phyloP scores from a whole-genome alignment of 495 filamentous ascomycete genomes.

The Aspergillus bertholletiae region DNA sequence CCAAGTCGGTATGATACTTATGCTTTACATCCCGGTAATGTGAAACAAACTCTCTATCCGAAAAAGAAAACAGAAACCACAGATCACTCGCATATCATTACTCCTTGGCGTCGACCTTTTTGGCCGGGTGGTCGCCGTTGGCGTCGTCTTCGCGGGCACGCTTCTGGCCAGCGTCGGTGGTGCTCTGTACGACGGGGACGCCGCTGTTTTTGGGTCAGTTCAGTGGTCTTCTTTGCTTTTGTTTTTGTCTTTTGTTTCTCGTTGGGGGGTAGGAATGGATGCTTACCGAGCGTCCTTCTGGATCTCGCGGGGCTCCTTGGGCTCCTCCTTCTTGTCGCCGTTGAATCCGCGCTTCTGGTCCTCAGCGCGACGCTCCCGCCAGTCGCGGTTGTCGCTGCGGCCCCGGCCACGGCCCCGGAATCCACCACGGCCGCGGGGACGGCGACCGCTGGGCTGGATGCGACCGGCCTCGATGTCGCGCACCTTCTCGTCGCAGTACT shows the following conservation, averaged over 20 bases:
- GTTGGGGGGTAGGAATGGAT: neutral
- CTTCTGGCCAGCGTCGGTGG: conserved; percentile 41
- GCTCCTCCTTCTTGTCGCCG: conserved; percentile 13
- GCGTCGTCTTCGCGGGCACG: conserved; percentile 43
- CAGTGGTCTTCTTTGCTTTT: conserved; percentile 6
- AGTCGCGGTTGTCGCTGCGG: conserved; percentile 54
- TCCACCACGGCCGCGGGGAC: conserved; percentile 30
- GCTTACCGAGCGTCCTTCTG: conserved; percentile 48
- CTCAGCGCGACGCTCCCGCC: conserved; percentile 63
- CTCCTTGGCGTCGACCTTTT: conserved; percentile 50
- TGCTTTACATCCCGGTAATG: conserved; percentile 1
- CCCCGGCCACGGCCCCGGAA: conserved; percentile 27
- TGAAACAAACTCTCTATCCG: conserved; percentile 6
- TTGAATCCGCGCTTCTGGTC: conserved; percentile 62
- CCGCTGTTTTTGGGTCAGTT: too few relatives aligned
- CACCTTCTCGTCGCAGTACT: conserved; percentile 78
- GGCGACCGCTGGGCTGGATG: conserved; percentile 50
- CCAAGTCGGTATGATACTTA: neutral
- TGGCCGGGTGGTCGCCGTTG: conserved; percentile 38
- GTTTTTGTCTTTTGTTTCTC: neutral
- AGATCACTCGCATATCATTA: conserved; percentile 21
- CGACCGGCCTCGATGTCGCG: conserved; percentile 71
- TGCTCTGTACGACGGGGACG: conserved; percentile 47
- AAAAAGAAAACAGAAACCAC: too few relatives aligned
- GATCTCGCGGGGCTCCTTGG: conserved; percentile 21